A percentile compares a stretch with the other conserved stretches of the same genome.
These are phyloP conservation scores for Aspergillus jensenii DNA, from an alignment of 2,329 filamentous ascomycete genomes.

Conservation along the genomic window DNA sequence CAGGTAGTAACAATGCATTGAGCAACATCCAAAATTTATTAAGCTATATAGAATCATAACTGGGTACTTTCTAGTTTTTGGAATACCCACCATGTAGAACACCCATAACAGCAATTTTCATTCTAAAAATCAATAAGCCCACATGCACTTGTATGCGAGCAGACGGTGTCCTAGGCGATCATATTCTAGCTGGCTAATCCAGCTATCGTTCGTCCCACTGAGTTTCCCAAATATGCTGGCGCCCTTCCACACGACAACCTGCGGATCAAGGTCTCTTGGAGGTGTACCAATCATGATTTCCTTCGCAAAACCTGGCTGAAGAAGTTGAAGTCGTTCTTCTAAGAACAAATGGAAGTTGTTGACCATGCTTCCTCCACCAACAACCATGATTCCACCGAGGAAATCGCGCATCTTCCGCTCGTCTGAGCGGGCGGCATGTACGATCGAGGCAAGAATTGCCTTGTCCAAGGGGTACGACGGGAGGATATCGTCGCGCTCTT, in stretches of 20 bases:
- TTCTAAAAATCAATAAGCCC: constrained; percentile 50
- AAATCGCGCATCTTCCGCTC: constrained; percentile 93
- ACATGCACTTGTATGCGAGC: constrained; percentile 77
- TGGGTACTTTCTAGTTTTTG: constrained; percentile 9
- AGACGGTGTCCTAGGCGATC: constrained; percentile 79
- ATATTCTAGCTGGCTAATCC: constrained; percentile 86
- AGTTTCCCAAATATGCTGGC: constrained; percentile 94
- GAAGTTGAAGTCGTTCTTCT: constrained; percentile 74
- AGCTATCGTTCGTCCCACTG: constrained; percentile 83
- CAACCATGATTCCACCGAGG: constrained; percentile 84
- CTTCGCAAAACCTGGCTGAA: constrained; percentile 63
- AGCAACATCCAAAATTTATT: constrained; percentile 9
- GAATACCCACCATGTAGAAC: constrained; percentile 9
- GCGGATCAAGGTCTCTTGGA: constrained; percentile 93
- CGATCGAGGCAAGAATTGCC: constrained; percentile 85
- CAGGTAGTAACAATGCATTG: neutral
- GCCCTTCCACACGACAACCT: constrained; percentile 98
- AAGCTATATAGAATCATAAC: constrained; percentile 11
- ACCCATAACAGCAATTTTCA: constrained; percentile 7
- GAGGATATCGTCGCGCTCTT: constrained; percentile 73
- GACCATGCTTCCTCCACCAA: constrained; percentile 80
- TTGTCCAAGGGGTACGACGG: constrained; percentile 82
- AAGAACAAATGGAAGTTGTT: constrained; percentile 77
- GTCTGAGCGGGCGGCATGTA: constrained; percentile 81
- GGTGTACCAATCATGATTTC: constrained; percentile 65